These are phyloP conservation scores for Hericium erinaceus DNA, from an alignment of 768 basidiomycete species.

Conservation along the genomic window DNA sequence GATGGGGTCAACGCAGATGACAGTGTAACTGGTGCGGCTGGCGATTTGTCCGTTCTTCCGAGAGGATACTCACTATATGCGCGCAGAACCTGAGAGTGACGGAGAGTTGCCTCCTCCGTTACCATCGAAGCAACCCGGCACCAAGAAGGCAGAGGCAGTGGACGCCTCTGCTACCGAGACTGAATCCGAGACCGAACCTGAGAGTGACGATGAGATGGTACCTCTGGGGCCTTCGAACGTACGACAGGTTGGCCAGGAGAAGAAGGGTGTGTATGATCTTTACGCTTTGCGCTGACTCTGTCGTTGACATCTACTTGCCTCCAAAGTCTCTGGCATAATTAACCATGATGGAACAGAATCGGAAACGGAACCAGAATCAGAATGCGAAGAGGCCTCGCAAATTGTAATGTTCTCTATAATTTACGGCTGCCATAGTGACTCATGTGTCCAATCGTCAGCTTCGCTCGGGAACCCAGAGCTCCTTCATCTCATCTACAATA, in stretches of 20 bases:
- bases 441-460: not conserved
- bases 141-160: not conserved
- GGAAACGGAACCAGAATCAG: conserved; percentile 39
- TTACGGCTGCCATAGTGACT: too few species aligned
- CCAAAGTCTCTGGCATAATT: not conserved
- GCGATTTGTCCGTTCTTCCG: not conserved
- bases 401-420: not conserved
- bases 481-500: conserved; percentile 31
- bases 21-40: not conserved
- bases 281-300: too few species aligned
- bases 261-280: too few species aligned
- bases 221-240: not conserved
- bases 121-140: not conserved
- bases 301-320: too few species aligned
- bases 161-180: not conserved
- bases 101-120: not conserved
- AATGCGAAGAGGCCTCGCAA: conserved; percentile 13
- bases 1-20: not conserved
- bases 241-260: not conserved
- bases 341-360: conserved; percentile 25
- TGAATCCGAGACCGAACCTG: not conserved
- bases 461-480: not conserved
- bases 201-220: conserved; percentile 2
- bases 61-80: not conserved
- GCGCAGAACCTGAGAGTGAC: conserved; percentile 22